These are phyloP conservation scores for Dothideomycetes sp. DNA, from an alignment of 2,329 filamentous ascomycete genomes.

Conservation along the genomic window DNA sequence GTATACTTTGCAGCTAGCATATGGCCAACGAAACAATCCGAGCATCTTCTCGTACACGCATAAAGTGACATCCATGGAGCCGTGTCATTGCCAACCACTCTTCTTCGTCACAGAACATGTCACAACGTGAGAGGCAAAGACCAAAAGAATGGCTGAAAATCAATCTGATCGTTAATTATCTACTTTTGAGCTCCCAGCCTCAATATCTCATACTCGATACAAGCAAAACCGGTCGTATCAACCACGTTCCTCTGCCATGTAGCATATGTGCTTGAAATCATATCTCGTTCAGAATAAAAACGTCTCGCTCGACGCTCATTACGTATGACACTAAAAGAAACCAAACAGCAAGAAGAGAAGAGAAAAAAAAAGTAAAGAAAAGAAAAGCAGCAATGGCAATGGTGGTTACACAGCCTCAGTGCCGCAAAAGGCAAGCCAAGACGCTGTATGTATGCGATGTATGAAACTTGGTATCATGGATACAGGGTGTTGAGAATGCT, in stretches of 20 bases:
- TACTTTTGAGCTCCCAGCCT: conserved; percentile 11
- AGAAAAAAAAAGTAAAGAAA: background rate
- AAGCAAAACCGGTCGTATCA: conserved; percentile 3
- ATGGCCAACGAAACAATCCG: too few species aligned
- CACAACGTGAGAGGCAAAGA: too few species aligned
- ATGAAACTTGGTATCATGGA: conserved; percentile 1
- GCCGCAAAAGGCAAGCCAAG: background rate
- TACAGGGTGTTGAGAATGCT: background rate
- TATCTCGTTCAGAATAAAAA: conserved; percentile 10
- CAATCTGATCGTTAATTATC: conserved; percentile 6
- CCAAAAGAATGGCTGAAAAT: conserved; percentile 1
- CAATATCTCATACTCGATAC: conserved; percentile 10
- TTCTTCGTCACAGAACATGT: too few species aligned
- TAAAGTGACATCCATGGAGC: too few species aligned
- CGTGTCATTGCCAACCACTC: too few species aligned
- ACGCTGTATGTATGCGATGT: conserved; percentile 6
- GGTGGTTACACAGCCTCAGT: background rate
- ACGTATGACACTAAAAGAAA: conserved; percentile 10
- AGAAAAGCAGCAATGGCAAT: conserved; percentile 11
- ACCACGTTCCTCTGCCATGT: conserved; percentile 1
- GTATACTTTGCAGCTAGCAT: too few species aligned
- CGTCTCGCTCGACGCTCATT: conserved; percentile 8
- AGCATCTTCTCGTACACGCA: too few species aligned
- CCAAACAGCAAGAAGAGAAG: conserved; percentile 2
- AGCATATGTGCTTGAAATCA: conserved; percentile 9